Evolutionary conservation across 2,329 filamentous ascomycete genomes (phyloP), one percentile per base, ranked within the genome.

Genomic region (Bipolaris gigantea): DNA sequence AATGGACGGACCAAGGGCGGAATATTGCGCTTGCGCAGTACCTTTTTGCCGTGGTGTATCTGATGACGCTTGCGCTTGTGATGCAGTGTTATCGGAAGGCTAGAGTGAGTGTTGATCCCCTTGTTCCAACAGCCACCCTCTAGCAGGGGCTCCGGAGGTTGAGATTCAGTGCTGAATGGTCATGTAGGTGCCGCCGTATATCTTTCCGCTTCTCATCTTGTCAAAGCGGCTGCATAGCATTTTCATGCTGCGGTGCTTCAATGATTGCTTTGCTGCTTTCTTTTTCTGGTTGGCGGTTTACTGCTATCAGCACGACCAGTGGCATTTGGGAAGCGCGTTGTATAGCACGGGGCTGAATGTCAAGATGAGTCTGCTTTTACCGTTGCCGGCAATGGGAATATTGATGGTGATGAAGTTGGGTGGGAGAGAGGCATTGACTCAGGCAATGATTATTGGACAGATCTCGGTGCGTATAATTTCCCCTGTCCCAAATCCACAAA

Each of bases 171-270:
- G 43, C 43, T 55, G 35, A 52, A 52, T 25, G 2, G n/a, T 13
- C 18, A 16, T 5, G 53, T 59, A 90, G 88, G 87, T 84, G 15
- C 93, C 94, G 8, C 90, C 91, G 0, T 97, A 95, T 75, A 80
- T 97, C 52, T 88, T 96, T 58, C 88, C 91, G 0, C 81, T 97
- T 55, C 82, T 99, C 45, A 83, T 96, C 48, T 77, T 96, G 41
- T 97, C 92, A 50, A 97, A 97, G 75, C 85, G 94, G 33, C 79
- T 97, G 23, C 94, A 99, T 75, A 96, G 91, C 74, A 89, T 99
- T 64, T 99, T 94, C 70, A 77, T 99, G 63, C 82, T 99, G 50
- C 85, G 94, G 39, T 88, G 93, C 69, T 99, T 99, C 81, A 99
- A 99, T 76, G 94, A 99, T 76, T 90, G 92, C 64, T 89, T 96